Evolutionary conservation across 2,329 filamentous ascomycete genomes (phyloP).

Genomic region (Dactylonectria estremocensis): DNA sequence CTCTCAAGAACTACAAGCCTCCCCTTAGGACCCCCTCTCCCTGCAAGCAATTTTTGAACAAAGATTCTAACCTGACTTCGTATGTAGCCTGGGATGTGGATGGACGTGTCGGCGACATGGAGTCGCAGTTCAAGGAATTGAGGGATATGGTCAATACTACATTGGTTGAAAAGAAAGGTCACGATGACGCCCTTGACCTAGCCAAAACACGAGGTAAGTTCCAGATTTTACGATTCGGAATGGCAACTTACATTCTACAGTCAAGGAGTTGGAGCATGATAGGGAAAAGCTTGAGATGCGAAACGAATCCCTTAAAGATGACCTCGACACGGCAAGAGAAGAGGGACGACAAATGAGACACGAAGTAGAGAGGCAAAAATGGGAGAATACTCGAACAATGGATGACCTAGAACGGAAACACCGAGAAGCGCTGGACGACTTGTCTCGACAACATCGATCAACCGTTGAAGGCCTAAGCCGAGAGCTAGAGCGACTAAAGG

Average conservation of each 20-base stretch:
- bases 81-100: constrained; percentile 86
- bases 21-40: constrained; percentile 61
- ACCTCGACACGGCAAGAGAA: constrained; percentile 66
- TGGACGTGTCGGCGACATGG: constrained; percentile 81
- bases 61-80: constrained; percentile 78
- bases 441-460: constrained; percentile 53
- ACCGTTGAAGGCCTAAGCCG: constrained; percentile 58
- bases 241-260: constrained; percentile 50
- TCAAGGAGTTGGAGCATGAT: constrained; percentile 65
- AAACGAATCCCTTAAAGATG: constrained; percentile 70
- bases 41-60: constrained; percentile 74
- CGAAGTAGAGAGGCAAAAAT: constrained; percentile 55
- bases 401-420: constrained; percentile 62
- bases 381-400: constrained; percentile 65
- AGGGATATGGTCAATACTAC: constrained; percentile 81
- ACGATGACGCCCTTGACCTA: constrained; percentile 82
- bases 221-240: accelerated
- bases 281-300: constrained; percentile 63
- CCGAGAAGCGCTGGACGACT: constrained; percentile 53
- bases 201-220: constrained; percentile 82
- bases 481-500: constrained; percentile 61
- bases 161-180: constrained; percentile 75
- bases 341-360: constrained; percentile 54
- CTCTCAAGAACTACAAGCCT: constrained; percentile 54
- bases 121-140: constrained; percentile 79